Base-by-base conservation (phyloP, 1,284 basidiomycete species). In the Cutaneotrichosporon cavernicola region DNA sequence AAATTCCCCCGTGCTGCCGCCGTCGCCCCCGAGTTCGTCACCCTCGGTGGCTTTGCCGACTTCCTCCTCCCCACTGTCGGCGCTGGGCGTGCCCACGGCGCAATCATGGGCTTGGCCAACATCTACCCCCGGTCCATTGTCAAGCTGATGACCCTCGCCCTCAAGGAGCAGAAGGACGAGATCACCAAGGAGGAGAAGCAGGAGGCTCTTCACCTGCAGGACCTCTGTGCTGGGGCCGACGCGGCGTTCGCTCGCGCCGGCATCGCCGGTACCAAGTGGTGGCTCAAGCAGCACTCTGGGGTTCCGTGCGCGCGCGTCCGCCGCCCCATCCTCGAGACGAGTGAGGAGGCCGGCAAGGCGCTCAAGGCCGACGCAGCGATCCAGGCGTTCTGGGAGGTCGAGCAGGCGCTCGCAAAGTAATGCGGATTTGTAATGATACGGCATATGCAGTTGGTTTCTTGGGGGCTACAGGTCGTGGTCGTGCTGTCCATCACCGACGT, bases 91-190 rank as follows among this genome's bases (percentile, higher is more conserved):
- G 90, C 83, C 8, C 87, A 90, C 74, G 90, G 90, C 66, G 90
- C 90, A 62, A 92, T 92, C 73, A 90, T 89, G 69, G 90, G 90
- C 63, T 86, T 92, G 40, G 89, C 85, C 14, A 91, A 91, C 76
- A 78, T 91, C 66, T 87, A 89, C 69, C 90, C 91, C 36, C 73
- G 86, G 69, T 82, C 90, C 0, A 81, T 89, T 53, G 83, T 81
- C 30, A 85, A 85, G 66, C 82, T 93, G 16, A 89, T 87, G 78
- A 81, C 87, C 60, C 79, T 91, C 10, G 84, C 86, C 47, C 83
- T 65, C 30, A 69, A 71, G 55, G 83, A 82, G 13, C 83, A 87
- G 21, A 82, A 81, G 65, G 80, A 82, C 51, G 83, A 88, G 69
- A 80, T 83, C 13, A 70, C 72, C 55, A 58, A 67, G 46, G 83